A percentile compares a stretch with the other conserved stretches of the same genome.
phyloP scores from a whole-genome alignment of 495 filamentous ascomycete genomes.

The Penicillium lagena region DNA sequence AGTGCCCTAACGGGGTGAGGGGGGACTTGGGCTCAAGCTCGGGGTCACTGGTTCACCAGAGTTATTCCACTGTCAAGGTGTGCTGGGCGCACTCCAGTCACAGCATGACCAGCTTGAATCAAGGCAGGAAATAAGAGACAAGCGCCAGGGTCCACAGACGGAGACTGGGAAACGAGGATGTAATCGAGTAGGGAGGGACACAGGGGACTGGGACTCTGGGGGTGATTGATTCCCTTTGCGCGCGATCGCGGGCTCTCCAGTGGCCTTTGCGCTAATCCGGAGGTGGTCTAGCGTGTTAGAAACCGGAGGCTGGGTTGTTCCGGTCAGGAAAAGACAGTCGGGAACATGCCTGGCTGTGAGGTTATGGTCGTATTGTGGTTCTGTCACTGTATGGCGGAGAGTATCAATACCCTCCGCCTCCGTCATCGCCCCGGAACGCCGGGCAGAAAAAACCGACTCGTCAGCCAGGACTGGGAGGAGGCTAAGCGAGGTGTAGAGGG shows the following conservation, averaged over 20 bases:
- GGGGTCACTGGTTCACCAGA: slow-evolving; percentile 1
- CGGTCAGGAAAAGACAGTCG: no score
- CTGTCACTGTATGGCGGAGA: no score
- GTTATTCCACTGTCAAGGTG: slow-evolving; percentile 4
- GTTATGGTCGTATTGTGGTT: no score
- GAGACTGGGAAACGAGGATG: slow-evolving; percentile 3
- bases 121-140: neutral
- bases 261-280: no score
- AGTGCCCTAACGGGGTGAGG: no score
- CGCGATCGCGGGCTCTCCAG: no score
- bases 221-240: neutral
- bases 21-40: slow-evolving; percentile 10
- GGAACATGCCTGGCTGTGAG: no score
- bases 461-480: neutral
- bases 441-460: slow-evolving; percentile 20
- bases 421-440: slow-evolving; percentile 19
- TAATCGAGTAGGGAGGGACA: neutral
- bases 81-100: slow-evolving; percentile 16
- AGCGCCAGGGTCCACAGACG: neutral
- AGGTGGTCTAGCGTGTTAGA: no score
- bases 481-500: no score
- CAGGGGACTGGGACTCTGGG: slow-evolving; percentile 3
- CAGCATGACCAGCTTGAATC: slow-evolving; percentile 15
- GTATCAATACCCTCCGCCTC: slow-evolving; percentile 12
- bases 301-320: no score